A percentile compares a stretch with the other conserved stretches of the same genome.
phyloP scores from a whole-genome alignment of 1,139 yeast genomes.

The Zygoascus meyerae region DNA sequence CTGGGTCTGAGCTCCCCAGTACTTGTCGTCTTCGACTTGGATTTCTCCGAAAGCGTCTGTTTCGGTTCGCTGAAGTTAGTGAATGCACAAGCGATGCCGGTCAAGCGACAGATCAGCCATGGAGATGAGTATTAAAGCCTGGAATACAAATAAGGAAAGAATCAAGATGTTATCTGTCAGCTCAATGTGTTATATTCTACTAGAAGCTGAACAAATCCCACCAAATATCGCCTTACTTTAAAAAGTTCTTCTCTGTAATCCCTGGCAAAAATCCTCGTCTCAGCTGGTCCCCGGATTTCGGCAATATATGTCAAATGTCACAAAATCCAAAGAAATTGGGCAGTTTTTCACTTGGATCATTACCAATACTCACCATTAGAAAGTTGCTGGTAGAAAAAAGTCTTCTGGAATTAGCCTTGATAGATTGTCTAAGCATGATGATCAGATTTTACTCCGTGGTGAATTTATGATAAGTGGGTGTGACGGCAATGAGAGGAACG shows the following conservation, averaged over 20 bases:
- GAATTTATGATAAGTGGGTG: no score
- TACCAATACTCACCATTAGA: constrained; percentile 15
- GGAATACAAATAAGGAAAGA: no score
- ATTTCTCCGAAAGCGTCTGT: constrained; percentile 96
- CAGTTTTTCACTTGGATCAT: background rate
- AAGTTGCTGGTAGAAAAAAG: constrained; percentile 7
- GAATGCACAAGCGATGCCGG: background rate
- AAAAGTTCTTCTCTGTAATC: no score
- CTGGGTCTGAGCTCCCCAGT: constrained; percentile 99
- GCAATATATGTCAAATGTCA: background rate
- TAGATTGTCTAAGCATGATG: constrained; percentile 7
- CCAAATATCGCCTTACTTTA: no score
- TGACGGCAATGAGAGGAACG: no score
- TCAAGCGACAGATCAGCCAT: background rate
- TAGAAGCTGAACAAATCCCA: no score
- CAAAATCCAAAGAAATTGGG: background rate
- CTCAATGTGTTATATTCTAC: no score
- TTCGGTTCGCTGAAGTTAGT: constrained; percentile 54
- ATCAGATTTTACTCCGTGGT: no score
- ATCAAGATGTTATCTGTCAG: no score
- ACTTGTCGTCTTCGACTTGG: constrained; percentile 75
- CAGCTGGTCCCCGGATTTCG: constrained; percentile 3
- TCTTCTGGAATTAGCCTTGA: constrained; percentile 3
- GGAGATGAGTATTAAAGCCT: no score
- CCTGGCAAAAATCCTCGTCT: no score